phyloP scores from a whole-genome alignment of 1,284 basidiomycete genomes.

The Cutaneotrichosporon sp. region DNA sequence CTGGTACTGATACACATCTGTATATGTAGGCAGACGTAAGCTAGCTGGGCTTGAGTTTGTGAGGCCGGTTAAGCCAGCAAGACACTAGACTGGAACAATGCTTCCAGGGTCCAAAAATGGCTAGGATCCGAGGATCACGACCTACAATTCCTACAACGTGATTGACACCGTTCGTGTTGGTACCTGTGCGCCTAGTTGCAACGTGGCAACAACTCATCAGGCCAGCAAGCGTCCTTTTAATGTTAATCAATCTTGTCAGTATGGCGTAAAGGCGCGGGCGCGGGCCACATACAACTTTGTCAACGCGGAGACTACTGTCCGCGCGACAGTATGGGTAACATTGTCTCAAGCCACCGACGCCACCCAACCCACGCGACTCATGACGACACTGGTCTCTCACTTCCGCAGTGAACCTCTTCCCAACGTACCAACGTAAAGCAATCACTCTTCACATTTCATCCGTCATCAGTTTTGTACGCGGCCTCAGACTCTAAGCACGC shows the following conservation, averaged over 20 bases:
- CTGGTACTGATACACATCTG: no score
- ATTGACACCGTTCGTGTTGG: no score
- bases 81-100: neutral
- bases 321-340: neutral
- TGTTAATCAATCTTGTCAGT: no score
- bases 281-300: no score
- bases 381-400: neutral
- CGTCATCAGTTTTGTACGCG: slow-evolving; percentile 13
- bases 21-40: no score
- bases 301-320: neutral
- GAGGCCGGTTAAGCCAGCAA: no score
- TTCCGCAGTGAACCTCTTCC: neutral
- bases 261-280: no score
- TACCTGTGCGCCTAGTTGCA: neutral
- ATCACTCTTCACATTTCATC: slow-evolving; percentile 12
- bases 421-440: neutral
- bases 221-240: no score
- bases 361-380: neutral
- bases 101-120: neutral
- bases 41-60: no score
- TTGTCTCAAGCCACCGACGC: neutral
- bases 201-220: neutral
- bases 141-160: no score
- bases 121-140: no score
- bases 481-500: slow-evolving; percentile 10